Base-by-base conservation (phyloP, 345 rosid genomes). In the Sonneratia alba region DNA sequence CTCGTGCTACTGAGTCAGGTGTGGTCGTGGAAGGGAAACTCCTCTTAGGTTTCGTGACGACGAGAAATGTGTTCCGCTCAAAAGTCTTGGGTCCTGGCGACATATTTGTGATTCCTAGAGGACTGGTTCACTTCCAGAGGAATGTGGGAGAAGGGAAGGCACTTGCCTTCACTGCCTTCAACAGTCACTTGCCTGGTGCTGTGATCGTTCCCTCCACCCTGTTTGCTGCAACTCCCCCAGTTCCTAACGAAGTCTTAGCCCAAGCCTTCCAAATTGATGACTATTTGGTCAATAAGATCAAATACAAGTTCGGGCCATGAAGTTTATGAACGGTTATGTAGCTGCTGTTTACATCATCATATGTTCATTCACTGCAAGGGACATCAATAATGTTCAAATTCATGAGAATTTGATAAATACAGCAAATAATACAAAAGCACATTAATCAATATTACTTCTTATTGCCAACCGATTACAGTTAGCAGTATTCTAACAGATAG, bases 171-270 rank as follows among this genome's bases (percentile, higher is more conserved):
- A 84, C 96, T 1, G 82, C 93, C 62, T 91, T 93, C 82, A 91
- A 91, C 74, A 93, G 97, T 61, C 92, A 87, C 45, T 72, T 85
- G 67, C 89, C 97, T 1, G 93, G 96, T 0, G 47, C 79, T 1
- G 88, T 12, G 38, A 22, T 87, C 27, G 45, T 71, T 51, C 65
- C 63, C 32, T 36, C 3, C 8, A 79, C 74, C 38, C 79, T 88
- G 18, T 89, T 93, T 66, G 88, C 79, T 24, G 77, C 91, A 14
- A 67, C 65, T 2, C 95, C 96, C 61, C 18, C 81, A 27, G 81
- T 93, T 56, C 97, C 92, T 21, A 24, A n/a, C 21, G 34, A 57
- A 1, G 63, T 57, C 32, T 57, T 57, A n/a, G 32, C 63, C 63
- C 63, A 22, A 24, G 34, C 63, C 21, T 57, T 57, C 63, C 63